These are phyloP conservation scores for Colletotrichum lini DNA, from an alignment of 2,329 filamentous ascomycete genomes.

Conservation along the genomic window DNA sequence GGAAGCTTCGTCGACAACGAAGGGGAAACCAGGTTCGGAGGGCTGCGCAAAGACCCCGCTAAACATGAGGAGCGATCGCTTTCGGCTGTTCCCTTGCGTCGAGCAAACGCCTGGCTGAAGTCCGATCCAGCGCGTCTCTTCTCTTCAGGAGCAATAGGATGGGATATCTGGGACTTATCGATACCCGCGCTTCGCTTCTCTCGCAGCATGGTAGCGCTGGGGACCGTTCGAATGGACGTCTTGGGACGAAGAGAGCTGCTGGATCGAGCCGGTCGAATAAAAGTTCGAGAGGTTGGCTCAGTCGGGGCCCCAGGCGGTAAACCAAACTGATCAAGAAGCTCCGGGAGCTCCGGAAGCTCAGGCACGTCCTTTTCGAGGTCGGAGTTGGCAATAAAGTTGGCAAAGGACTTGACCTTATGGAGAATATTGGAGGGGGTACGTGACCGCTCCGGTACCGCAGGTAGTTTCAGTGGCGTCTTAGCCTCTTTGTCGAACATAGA, in stretches of 20 bases:
- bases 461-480: background rate
- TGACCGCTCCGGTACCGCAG: slow-evolving; percentile 2
- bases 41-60: slow-evolving; percentile 15
- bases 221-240: slow-evolving; percentile 8
- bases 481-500: background rate
- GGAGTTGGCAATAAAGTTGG: slow-evolving; percentile 20
- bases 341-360: slow-evolving; percentile 30
- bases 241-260: slow-evolving; percentile 31
- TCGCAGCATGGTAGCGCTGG: slow-evolving; percentile 36
- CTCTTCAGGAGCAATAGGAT: slow-evolving; percentile 34
- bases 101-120: slow-evolving; percentile 15
- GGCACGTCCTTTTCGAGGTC: slow-evolving; percentile 31
- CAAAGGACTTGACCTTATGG: slow-evolving; percentile 41
- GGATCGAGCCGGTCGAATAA: slow-evolving; percentile 34
- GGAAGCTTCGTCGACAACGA: slow-evolving; percentile 31
- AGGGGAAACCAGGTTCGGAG: slow-evolving; percentile 26
- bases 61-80: slow-evolving; percentile 10
- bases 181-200: slow-evolving; percentile 37
- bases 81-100: slow-evolving; percentile 18
- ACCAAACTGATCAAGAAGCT: slow-evolving; percentile 35
- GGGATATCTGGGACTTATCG: slow-evolving; percentile 38
- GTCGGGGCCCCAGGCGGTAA: slow-evolving; percentile 16
- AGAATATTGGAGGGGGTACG: slow-evolving; percentile 34
- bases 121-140: slow-evolving; percentile 28
- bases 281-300: slow-evolving; percentile 14